Evolutionary conservation across 768 basidiomycete genomes (phyloP).

Genomic region (Termitomyces sp.): DNA sequence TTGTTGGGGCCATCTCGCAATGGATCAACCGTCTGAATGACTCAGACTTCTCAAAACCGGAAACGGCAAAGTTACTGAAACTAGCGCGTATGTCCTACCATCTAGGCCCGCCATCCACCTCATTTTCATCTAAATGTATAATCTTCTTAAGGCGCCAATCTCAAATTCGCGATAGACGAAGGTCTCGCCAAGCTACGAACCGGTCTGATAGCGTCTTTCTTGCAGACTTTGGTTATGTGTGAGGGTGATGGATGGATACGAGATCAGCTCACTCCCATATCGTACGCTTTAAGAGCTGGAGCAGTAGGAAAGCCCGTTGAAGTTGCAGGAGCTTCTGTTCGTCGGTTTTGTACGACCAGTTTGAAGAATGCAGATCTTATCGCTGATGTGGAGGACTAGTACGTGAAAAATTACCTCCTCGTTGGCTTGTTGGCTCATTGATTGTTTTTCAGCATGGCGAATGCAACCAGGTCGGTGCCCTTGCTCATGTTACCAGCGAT

Average conservation of each 20-base stretch:
- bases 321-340: slow-evolving; percentile 70
- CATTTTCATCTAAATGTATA: neutral
- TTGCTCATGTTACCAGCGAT: neutral
- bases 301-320: slow-evolving; percentile 70
- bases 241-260: slow-evolving; percentile 90
- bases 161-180: slow-evolving; percentile 90
- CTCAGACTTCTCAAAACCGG: slow-evolving; percentile 63
- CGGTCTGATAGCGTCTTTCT: slow-evolving; percentile 85
- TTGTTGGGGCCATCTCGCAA: slow-evolving; percentile 87
- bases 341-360: slow-evolving; percentile 84
- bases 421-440: neutral
- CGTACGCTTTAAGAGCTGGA: slow-evolving; percentile 65
- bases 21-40: slow-evolving; percentile 89
- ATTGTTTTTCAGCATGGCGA: slow-evolving; percentile 61
- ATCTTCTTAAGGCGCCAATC: slow-evolving; percentile 51
- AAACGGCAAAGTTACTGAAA: slow-evolving; percentile 71
- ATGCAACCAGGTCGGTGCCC: slow-evolving; percentile 59
- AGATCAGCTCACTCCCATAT: slow-evolving; percentile 61
- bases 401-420: slow-evolving; percentile 24
- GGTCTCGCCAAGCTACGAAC: slow-evolving; percentile 80
- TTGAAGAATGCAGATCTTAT: slow-evolving; percentile 77
- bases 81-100: slow-evolving; percentile 57
- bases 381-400: slow-evolving; percentile 89
- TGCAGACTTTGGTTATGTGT: slow-evolving; percentile 95
- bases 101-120: neutral